These are phyloP conservation scores for Termitomyces sp. DNA, from an alignment of 768 basidiomycete species.

Conservation along the genomic window DNA sequence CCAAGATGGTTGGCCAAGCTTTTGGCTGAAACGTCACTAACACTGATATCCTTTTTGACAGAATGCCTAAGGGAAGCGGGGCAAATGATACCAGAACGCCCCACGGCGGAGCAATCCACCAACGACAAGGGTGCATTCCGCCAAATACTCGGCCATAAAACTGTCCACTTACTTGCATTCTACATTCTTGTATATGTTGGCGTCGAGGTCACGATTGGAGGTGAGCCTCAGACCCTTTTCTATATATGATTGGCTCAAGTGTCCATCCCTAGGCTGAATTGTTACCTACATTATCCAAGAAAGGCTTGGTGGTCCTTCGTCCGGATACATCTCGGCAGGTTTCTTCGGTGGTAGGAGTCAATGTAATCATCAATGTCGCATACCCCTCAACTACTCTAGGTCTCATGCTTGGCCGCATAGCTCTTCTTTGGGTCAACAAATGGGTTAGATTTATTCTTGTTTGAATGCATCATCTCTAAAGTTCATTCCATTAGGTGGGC, in stretches of 20 bases:
- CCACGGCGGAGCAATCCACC: slow-evolving; percentile 2
- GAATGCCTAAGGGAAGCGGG: slow-evolving; percentile 50
- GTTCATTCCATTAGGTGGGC: slow-evolving; percentile 32
- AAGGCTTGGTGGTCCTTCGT: slow-evolving; percentile 30
- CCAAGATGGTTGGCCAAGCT: slow-evolving; percentile 52
- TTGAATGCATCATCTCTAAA: not conserved
- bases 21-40: too few species aligned
- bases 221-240: slow-evolving; percentile 14
- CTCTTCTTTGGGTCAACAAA: not conserved
- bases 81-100: slow-evolving; percentile 29
- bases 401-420: not conserved
- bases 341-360: slow-evolving; percentile 19
- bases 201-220: slow-evolving; percentile 57
- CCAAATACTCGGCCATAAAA: slow-evolving; percentile 46
- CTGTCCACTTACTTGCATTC: slow-evolving; percentile 57
- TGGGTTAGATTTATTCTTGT: not conserved
- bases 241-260: not conserved
- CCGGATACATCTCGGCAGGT: slow-evolving; percentile 21
- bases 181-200: slow-evolving; percentile 68
- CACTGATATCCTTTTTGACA: slow-evolving; percentile 13
- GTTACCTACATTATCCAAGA: slow-evolving; percentile 48
- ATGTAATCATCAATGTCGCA: slow-evolving; percentile 33
- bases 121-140: slow-evolving; percentile 22
- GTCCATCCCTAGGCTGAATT: slow-evolving; percentile 52
- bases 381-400: slow-evolving; percentile 6